Base-by-base conservation (phyloP, 31 red algal species). In the Bonnemaisonia californica region DNA sequence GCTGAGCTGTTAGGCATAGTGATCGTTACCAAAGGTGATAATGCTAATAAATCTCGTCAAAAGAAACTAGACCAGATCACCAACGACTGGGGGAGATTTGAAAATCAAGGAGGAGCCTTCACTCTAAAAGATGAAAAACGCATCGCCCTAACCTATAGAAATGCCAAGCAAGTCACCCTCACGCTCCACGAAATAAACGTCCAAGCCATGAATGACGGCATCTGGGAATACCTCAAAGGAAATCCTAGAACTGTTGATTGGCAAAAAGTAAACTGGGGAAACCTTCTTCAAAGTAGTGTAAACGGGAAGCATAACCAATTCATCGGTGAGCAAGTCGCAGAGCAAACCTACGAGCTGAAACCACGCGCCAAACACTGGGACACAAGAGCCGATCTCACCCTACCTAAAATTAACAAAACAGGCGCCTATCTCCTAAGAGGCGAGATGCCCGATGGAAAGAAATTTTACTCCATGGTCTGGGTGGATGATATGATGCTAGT, bases 21-120 rank as follows among this genome's bases (percentile, higher is more conserved):
- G n/a, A n/a, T n/a, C n/a, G n/a, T 66, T 26, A 30, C 12, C 16
- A 66, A 66, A 66, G 62, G 62, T 30, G 16, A 30, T 13, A 66
- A 66, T 30, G 12, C 62, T 66, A 13, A 66, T 23, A 21, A 30
- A 66, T 21, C 24, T 27, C 24, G 12, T 66, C 12, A 66, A 21
- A 26, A 30, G 13, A 30, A 27, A 66, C 18, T 66, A 66, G 16
- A 66, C 24, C 16, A 21, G 12, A 66, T 13, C 12, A 66, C 18
- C 13, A 66, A 30, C 16, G 19, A 12, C 62, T 23, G 13, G 12
- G 27, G 28, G 12, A 21, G 16, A 13, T 12, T 66, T 26, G 28
- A 26, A 66, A 13, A 66, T 66, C 24, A n/a, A n/a, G n/a, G n/a
- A n/a, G n/a, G n/a, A n/a, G n/a, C n/a, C n/a, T n/a, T n/a, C n/a